Evolutionary conservation across 2,329 filamentous ascomycete species (phyloP), one percentile per base, ranked within the genome.

Genomic region (Colletotrichum cuscutae): DNA sequence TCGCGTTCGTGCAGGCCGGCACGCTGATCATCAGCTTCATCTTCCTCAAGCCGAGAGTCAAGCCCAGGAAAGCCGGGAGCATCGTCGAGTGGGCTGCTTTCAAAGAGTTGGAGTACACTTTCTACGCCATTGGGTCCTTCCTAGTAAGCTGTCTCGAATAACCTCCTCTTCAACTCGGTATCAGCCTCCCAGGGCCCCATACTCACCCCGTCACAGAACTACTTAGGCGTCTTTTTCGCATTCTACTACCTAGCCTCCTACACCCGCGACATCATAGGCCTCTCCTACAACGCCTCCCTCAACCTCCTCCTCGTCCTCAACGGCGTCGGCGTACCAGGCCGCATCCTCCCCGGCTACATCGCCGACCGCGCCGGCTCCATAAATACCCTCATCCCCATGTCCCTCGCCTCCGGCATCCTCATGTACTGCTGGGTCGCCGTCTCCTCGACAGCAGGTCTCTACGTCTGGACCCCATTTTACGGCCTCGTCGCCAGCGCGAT

Each of bases 281-380:
- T 90, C 4, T 79, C 80, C 2, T 89, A 87, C 77, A 81, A 81
- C 3, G 83, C 85, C 42, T 86, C 90, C 5, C 86, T 93, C 62
- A 88, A 91, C 76, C 79, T 94, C 8, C 82, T 94, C 13, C 84
- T 93, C 30, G 83, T 93, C 4, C 83, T 93, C 77, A 94, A 94
- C 80, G 90, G 88, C 24, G 84, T 90, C 12, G 90, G 91, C 1
- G 69, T 89, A 15, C 70, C 89, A 2, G 90, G 90, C 11, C 88
- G 92, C 0, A 71, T 92, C 12, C 75, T 90, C 0, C 90, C 90
- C 0, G 90, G 87, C 78, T 83, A 86, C 74, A 75, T 91, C 1
- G 90, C 91, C 3, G 91, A 93, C 81, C 79, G 79, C 9, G 68
- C 83, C 22, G 92, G 92, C 0, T 85, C 89, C 0, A 79, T 94